phyloP scores from a whole-genome alignment of 2,329 filamentous ascomycete genomes.

The Claviceps sp. region DNA sequence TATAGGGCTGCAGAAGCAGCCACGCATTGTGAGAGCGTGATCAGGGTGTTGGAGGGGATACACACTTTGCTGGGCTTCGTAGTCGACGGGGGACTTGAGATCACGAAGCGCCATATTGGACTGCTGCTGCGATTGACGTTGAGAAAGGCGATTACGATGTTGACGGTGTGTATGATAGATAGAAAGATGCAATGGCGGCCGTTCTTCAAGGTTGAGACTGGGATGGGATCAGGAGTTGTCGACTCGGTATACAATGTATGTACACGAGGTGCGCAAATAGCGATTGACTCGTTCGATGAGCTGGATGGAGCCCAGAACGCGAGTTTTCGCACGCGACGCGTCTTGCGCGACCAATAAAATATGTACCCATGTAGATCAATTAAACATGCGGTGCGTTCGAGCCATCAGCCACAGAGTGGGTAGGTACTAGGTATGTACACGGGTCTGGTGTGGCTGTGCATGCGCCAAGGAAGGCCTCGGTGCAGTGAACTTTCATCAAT shows the following conservation, averaged over 20 bases:
- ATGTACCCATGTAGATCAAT: constrained; percentile 3
- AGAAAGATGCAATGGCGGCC: neutral
- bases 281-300: too few species aligned
- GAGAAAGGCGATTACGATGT: neutral
- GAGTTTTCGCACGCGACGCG: constrained; percentile 6
- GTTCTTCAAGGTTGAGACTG: constrained; percentile 10
- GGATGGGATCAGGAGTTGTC: neutral
- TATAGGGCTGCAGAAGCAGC: neutral
- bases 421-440: too few species aligned
- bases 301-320: too few species aligned
- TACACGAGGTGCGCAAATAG: too few species aligned
- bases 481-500: too few species aligned
- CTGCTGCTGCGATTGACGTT: neutral
- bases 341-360: constrained; percentile 10
- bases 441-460: neutral
- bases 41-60: constrained; percentile 7
- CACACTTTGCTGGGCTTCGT: constrained; percentile 72
- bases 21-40: neutral
- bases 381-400: constrained; percentile 1
- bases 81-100: constrained; percentile 68
- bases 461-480: neutral
- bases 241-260: too few species aligned
- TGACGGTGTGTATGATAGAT: neutral
- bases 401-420: neutral
- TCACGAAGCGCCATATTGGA: constrained; percentile 70